Conservation (phyloP, 306 rosid species). For the Citrullus amarus region DNA sequence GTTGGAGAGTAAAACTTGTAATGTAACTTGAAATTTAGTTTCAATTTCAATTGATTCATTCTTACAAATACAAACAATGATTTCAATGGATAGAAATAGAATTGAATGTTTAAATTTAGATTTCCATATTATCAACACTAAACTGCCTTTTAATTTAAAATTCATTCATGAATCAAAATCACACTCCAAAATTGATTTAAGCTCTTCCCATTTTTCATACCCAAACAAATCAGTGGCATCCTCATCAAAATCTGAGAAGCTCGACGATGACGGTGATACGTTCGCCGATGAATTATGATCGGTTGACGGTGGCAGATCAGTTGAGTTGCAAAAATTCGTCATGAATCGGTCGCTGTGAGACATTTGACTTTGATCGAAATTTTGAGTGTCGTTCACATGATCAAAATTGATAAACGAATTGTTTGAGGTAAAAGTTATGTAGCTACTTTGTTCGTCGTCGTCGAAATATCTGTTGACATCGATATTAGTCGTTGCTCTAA, state of each 20-base stretch:
- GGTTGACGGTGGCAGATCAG: neutral
- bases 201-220: slow-evolving; percentile 66
- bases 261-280: slow-evolving; percentile 18
- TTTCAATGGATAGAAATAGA: neutral
- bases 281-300: slow-evolving; percentile 12
- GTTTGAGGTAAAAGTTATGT: neutral
- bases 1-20: no score
- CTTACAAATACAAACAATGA: neutral
- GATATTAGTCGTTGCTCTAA: neutral
- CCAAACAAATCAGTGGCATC: slow-evolving; percentile 5
- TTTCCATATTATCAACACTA: neutral
- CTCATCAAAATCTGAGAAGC: slow-evolving; percentile 18
- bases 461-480: neutral
- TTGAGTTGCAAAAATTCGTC: neutral
- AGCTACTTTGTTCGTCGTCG: neutral
- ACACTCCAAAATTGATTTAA: slow-evolving; percentile 51
- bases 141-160: no score
- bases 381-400: slow-evolving; percentile 21
- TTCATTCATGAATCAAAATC: slow-evolving; percentile 27
- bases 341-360: slow-evolving; percentile 5
- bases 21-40: neutral
- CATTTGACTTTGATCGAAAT: neutral
- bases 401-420: neutral
- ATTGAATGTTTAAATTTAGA: neutral
- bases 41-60: neutral